Conservation (phyloP, 1,284 basidiomycete species). For the Tilletia caries region DNA sequence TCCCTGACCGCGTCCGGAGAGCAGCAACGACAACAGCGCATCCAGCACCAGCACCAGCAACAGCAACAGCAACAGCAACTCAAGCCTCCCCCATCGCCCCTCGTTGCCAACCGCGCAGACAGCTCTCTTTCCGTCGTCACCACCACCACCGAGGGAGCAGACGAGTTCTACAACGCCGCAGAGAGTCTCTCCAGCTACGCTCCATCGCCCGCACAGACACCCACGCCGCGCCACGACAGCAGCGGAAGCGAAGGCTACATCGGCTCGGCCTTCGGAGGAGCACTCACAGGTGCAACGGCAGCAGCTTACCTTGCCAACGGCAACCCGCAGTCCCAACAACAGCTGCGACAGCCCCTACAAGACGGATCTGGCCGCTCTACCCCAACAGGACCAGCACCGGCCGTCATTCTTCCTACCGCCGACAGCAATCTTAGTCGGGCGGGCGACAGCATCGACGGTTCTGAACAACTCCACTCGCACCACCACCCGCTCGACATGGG, state of each 20-base stretch:
- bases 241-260: constrained; percentile 25
- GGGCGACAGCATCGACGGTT: constrained; percentile 1
- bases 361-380: neutral
- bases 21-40: neutral
- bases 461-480: constrained; percentile 12
- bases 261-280: constrained; percentile 39
- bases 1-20: no score
- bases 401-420: neutral
- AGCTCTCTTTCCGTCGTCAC: neutral
- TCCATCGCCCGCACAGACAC: neutral
- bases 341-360: constrained; percentile 12
- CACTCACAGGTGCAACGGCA: constrained; percentile 38
- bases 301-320: constrained; percentile 36
- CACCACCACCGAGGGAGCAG: neutral
- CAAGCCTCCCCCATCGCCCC: no score
- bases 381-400: neutral
- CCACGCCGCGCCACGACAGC: neutral
- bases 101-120: no score
- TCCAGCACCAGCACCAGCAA: neutral
- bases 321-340: constrained; percentile 30
- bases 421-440: neutral
- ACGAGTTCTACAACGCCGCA: constrained; percentile 24
- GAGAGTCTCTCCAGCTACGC: constrained; percentile 11
- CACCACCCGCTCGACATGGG: neutral
- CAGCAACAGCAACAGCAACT: neutral